Evolutionary conservation across 345 rosid genomes (phyloP).

Genomic region (Rhodamnia rubescens): DNA sequence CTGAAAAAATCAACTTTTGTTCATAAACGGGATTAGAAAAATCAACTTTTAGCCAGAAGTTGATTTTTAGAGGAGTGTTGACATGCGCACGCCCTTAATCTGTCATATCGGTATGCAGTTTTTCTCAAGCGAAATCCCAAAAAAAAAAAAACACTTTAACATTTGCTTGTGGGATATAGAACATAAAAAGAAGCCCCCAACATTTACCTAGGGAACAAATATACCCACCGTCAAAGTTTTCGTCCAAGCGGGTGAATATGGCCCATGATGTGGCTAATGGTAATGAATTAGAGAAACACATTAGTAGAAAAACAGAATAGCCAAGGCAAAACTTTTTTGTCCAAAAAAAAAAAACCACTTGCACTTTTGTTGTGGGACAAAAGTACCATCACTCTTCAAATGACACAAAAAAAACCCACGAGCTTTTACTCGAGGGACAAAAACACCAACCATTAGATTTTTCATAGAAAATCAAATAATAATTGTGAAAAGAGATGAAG

Average conservation of each 20-base stretch:
- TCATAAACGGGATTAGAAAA: no score
- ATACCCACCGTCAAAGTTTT: not conserved
- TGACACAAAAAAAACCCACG: not conserved
- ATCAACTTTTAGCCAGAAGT: no score
- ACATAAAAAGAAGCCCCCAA: not conserved
- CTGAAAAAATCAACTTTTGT: no score
- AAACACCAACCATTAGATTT: not conserved
- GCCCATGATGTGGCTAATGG: not conserved
- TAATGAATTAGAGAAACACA: not conserved
- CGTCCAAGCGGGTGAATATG: not conserved
- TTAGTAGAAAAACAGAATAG: not conserved
- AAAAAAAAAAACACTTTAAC: not conserved
- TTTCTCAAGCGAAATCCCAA: not conserved
- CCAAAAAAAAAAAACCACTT: not conserved
- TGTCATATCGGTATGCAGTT: not conserved
- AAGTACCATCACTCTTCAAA: not conserved
- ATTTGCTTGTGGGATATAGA: not conserved
- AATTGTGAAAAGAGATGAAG: not conserved
- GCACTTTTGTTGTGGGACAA: not conserved
- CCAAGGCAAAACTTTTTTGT: not conserved
- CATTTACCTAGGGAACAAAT: not conserved
- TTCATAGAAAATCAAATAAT: not conserved
- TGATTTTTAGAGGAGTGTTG: no score
- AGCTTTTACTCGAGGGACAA: not conserved
- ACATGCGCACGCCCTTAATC: not conserved